Percentiles rank a stretch among this genome's conserved stretches.
Evolutionary conservation across 345 rosid species (phyloP).

Genomic region (Citrus sp.): DNA sequence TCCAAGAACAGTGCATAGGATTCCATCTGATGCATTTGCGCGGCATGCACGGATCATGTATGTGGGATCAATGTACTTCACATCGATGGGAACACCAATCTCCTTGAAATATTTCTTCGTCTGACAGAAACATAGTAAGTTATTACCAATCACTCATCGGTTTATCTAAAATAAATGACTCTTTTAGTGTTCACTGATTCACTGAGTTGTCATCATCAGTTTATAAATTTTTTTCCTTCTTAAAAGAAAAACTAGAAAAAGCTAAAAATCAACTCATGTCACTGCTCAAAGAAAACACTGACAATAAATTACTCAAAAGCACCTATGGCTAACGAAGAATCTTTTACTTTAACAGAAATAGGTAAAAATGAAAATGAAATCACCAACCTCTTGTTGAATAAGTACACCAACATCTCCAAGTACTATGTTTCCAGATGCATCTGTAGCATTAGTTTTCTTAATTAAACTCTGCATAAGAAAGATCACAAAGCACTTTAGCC

Average conservation of each 20-base stretch:
- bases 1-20: constrained; percentile 91
- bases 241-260: neutral
- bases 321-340: neutral
- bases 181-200: neutral
- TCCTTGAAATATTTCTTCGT: constrained; percentile 75
- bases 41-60: constrained; percentile 96
- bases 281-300: neutral
- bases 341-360: neutral
- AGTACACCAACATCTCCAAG: constrained; percentile 86
- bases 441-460: constrained; percentile 81
- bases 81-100: constrained; percentile 64
- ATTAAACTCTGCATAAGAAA: constrained; percentile 57
- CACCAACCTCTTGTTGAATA: constrained; percentile 92
- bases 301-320: neutral
- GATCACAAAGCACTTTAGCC: constrained; percentile 11
- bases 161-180: neutral
- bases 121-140: constrained; percentile 33
- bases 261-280: neutral
- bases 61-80: constrained; percentile 95
- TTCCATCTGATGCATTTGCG: constrained; percentile 97
- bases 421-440: constrained; percentile 92
- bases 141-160: neutral
- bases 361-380: neutral
- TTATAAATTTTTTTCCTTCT: neutral
- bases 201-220: neutral